Conservation (phyloP, 352 stramenopile species). For the Pythium diclinum region DNA sequence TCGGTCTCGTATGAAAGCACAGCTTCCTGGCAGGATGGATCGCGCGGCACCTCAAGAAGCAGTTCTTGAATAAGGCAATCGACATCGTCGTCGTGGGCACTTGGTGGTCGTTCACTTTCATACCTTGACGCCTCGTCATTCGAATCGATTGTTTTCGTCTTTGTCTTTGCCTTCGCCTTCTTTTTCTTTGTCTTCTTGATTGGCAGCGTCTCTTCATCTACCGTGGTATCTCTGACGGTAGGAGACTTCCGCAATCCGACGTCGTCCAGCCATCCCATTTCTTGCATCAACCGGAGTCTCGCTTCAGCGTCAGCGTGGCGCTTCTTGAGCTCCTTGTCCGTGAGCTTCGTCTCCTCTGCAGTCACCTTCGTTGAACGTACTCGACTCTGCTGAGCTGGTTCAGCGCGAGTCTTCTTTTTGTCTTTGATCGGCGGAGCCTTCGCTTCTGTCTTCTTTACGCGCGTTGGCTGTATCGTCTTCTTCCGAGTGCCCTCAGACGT, state of each 20-base stretch:
- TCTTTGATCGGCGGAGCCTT: neutral
- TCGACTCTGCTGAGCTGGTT: neutral
- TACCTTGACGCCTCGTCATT: neutral
- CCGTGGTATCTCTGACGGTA: neutral
- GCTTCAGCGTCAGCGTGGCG: slow-evolving; percentile 4
- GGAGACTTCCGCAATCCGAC: neutral
- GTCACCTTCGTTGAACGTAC: neutral
- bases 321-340: slow-evolving; percentile 11
- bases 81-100: neutral
- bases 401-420: neutral
- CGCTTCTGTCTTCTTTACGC: neutral
- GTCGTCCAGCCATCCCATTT: slow-evolving; percentile 22
- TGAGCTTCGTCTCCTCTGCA: neutral
- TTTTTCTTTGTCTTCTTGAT: slow-evolving; percentile 9
- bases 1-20: neutral
- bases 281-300: slow-evolving; percentile 2
- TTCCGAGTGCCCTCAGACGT: neutral
- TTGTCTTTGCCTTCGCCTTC: neutral
- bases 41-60: neutral
- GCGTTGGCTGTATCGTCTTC: neutral
- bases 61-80: neutral
- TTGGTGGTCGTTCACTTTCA: neutral
- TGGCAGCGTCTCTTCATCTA: neutral
- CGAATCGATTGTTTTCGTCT: neutral
- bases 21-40: neutral